Base-by-base conservation (phyloP, 768 basidiomycete species). In the Pholiota conissans region DNA sequence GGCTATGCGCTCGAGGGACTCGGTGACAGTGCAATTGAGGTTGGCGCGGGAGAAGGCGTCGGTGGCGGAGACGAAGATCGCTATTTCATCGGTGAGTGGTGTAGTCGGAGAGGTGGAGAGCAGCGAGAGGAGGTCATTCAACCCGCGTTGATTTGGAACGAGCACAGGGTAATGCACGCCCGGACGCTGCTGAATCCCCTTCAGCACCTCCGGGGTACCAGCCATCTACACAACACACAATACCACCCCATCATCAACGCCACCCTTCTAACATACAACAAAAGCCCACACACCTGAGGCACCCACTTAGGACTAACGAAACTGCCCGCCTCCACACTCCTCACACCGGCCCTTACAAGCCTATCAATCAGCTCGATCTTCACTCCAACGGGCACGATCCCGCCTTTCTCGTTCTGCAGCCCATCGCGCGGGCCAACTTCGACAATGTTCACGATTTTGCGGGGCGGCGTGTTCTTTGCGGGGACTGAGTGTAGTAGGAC, bases 251-350 rank as follows among this genome's bases (percentile, higher is more conserved):
- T 28, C 29, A 24, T 9, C 18, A n/a, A n/a, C n/a, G n/a, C n/a
- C n/a, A n/a, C 42, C 5, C 18, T 4, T 22, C 50, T 20, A 26
- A 5, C 13, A 22, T 52, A n/a, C n/a, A n/a, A n/a, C n/a, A n/a
- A n/a, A n/a, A n/a, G n/a, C n/a, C n/a, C 2, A 71, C 78, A 49
- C 60, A 86, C 94, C 83, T 95, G 94, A 0, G 93, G 94, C 24
- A 95, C 90, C 90, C 93, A 93, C 72, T 93, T 94, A 0, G 91
- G 90, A 70, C 91, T 91, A 57, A 95, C 94, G 67, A 96, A 94
- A 68, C 91, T 93, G 6, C 94, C 94, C 0, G 85, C 84, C 71
- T 95, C 93, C 62, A 95, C 87, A 55, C 76, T 83, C 59, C 76
- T 75, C 63, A 85, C 67, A 0, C 93, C 94, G 9, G 91, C 87